phyloP scores from a whole-genome alignment of 441 rosid genomes.

The Euphorbia celastroides region DNA sequence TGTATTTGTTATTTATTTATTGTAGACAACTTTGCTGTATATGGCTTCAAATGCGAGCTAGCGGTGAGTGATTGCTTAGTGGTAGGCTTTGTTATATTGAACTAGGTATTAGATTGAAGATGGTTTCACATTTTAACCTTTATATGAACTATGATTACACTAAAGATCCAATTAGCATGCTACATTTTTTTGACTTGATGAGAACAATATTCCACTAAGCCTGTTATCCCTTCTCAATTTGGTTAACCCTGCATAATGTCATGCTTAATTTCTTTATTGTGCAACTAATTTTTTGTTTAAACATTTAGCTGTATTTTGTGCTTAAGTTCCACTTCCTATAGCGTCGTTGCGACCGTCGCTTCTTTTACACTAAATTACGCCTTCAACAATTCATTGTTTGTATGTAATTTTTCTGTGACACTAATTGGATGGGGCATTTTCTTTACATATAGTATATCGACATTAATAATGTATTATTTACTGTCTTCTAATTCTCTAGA shows the following conservation, averaged over 20 bases:
- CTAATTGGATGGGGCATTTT: background rate
- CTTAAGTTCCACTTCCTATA: conserved; percentile 14
- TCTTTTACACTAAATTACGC: conserved; percentile 16
- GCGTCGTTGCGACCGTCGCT: conserved; percentile 38
- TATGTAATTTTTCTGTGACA: conserved; percentile 17
- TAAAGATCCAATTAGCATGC: too few species aligned
- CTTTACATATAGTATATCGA: background rate
- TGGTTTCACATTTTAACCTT: conserved; percentile 13
- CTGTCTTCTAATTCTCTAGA: conserved; percentile 5
- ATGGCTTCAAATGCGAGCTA: background rate
- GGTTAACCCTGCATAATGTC: conserved; percentile 18
- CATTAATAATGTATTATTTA: background rate
- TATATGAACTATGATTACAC: conserved; percentile 12
- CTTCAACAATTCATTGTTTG: too few species aligned
- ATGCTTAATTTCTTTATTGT: background rate
- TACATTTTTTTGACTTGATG: too few species aligned
- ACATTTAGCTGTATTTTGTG: background rate
- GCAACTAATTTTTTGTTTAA: conserved; percentile 4
- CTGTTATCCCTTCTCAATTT: background rate
- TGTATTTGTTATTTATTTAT: background rate
- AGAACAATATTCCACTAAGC: too few species aligned
- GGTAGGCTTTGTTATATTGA: too few species aligned
- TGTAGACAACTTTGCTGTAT: background rate
- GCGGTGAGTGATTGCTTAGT: too few species aligned
- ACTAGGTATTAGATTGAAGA: background rate